These are phyloP conservation scores for Peniophora sp. DNA, from an alignment of 1,284 basidiomycete genomes.

Conservation along the genomic window DNA sequence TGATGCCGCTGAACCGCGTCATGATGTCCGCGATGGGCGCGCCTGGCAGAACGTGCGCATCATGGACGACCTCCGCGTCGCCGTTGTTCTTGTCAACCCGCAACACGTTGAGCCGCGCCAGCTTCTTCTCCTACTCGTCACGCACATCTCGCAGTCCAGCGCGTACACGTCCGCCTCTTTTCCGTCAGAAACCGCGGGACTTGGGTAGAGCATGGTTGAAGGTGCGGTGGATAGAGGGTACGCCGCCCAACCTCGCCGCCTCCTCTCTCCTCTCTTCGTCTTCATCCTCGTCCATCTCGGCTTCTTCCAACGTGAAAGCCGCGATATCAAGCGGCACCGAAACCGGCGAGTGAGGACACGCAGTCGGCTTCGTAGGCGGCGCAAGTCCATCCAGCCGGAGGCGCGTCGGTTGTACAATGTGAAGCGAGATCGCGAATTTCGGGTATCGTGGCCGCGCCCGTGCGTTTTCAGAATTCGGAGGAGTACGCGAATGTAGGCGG, in stretches of 20 bases:
- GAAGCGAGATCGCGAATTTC: slow-evolving; percentile 81
- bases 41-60: slow-evolving; percentile 79
- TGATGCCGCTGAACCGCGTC: slow-evolving; percentile 92
- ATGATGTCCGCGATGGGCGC: slow-evolving; percentile 83
- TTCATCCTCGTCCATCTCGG: neutral
- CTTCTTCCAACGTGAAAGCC: slow-evolving; percentile 9
- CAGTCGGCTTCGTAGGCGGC: slow-evolving; percentile 51
- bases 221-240: slow-evolving; percentile 74
- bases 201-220: slow-evolving; percentile 88
- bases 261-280: slow-evolving; percentile 11
- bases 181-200: too few relatives aligned
- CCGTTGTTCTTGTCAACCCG: slow-evolving; percentile 71
- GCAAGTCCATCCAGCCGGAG: slow-evolving; percentile 77
- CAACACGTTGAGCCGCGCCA: slow-evolving; percentile 63
- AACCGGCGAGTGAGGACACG: slow-evolving; percentile 60
- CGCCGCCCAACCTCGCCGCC: slow-evolving; percentile 19
- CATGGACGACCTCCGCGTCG: slow-evolving; percentile 56
- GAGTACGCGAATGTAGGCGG: slow-evolving; percentile 76
- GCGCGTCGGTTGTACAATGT: slow-evolving; percentile 72
- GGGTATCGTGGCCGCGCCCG: slow-evolving; percentile 66
- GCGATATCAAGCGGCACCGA: slow-evolving; percentile 46
- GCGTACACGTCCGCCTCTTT: too few relatives aligned
- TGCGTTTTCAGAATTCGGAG: slow-evolving; percentile 62
- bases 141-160: slow-evolving; percentile 27
- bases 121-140: slow-evolving; percentile 84